These are phyloP conservation scores for Xylaria hypoxylon DNA, from an alignment of 2,329 filamentous ascomycete genomes.

Conservation along the genomic window DNA sequence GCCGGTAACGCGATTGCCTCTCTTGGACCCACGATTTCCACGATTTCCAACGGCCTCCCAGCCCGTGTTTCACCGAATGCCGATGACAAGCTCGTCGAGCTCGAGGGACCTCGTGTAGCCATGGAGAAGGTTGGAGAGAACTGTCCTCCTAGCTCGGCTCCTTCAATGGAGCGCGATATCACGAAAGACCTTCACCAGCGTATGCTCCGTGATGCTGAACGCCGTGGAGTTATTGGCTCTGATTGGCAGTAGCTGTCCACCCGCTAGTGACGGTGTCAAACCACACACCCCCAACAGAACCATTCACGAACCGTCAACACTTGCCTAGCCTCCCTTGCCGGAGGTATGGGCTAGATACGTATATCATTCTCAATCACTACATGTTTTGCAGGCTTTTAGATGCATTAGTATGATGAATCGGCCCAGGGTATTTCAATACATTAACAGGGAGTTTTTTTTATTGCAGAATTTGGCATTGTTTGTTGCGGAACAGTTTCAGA, in stretches of 20 bases:
- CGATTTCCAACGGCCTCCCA: constrained; percentile 53
- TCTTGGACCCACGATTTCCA: constrained; percentile 58
- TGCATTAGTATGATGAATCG: constrained; percentile 50
- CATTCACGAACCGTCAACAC: constrained; percentile 1
- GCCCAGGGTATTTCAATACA: constrained; percentile 45
- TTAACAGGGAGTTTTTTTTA: constrained; percentile 28
- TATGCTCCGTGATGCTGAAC: constrained; percentile 50
- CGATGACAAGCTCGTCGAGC: constrained; percentile 45
- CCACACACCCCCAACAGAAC: constrained; percentile 7
- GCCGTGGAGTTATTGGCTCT: constrained; percentile 49
- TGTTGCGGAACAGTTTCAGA: constrained; percentile 27
- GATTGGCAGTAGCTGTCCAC: constrained; percentile 45
- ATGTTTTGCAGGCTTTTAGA: constrained; percentile 49
- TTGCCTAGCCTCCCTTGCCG: constrained; percentile 27
- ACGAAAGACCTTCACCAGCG: constrained; percentile 49
- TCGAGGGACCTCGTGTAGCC: constrained; percentile 39
- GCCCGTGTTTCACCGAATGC: constrained; percentile 46
- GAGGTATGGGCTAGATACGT: constrained; percentile 34
- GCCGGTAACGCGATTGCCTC: constrained; percentile 65
- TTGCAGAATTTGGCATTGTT: constrained; percentile 34
- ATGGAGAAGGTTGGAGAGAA: constrained; percentile 60
- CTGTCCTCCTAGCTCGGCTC: constrained; percentile 54
- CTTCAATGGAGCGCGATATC: constrained; percentile 49
- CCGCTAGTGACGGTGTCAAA: not conserved
- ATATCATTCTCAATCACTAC: constrained; percentile 44